Evolutionary conservation across 2,329 filamentous ascomycete genomes (phyloP), one percentile per base, ranked within the genome.

Genomic region (Diaporthe sp.): DNA sequence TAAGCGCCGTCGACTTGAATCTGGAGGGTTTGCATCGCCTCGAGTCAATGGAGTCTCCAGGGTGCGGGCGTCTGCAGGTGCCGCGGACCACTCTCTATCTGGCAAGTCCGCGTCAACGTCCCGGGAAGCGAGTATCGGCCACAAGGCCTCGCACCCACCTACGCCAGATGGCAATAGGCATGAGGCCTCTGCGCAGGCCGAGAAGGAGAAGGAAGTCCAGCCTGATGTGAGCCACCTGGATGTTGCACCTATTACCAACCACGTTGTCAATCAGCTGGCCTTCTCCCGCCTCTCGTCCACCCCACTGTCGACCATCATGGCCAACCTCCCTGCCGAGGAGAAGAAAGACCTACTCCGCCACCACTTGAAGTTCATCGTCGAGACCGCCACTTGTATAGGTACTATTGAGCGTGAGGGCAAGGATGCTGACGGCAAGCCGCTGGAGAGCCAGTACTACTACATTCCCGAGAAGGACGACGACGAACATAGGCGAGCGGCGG

Each of bases 361-460:
- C 2, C 89, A 92, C 55, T 89, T 98, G 69, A 92, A 92, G 75
- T 86, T 85, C 59, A 88, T 97, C 73, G 90, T 98, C 56, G 93
- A 95, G 81, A 86, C 87, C 32, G 94, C 94, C 8, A 83, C 89
- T 12, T 98, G 95, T 81, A 92, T 98, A 76, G 97, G 97, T 61
- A 93, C 97, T 82, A 98, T 99, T 79, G 88, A 90, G 69, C 93
- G 97, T 51, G 93, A 96, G 82, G 97, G 97, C 81, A 99, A 98
- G 83, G 97, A 99, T 81, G 97, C 97, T 7, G 96, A 97, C 0
- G 97, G 97, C 78, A 97, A 98, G 85, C 86, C 93, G 9, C 89
- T 99, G 1, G 96, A 99, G 87, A 97, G 94, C 86, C 96, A 99
- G 83, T 98, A 97, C 83, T 98, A 98, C 84, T 99, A 99, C 81